phyloP scores from a whole-genome alignment of 805 yeast genomes.

The Starmerella sp. region DNA sequence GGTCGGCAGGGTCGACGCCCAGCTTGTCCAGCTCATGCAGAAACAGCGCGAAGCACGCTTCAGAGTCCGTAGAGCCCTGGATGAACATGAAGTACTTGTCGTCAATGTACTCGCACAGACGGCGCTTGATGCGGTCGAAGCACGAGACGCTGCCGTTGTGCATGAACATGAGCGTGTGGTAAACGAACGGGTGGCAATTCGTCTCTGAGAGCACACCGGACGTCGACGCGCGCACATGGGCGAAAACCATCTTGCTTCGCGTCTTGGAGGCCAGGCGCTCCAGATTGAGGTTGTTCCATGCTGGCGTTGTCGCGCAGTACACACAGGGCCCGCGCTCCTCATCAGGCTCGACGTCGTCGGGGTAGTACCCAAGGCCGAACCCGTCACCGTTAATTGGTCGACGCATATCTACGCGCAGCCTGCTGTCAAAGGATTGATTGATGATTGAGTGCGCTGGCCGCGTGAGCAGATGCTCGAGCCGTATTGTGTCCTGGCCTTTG shows the following conservation, averaged over 20 bases:
- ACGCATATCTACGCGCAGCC: conserved; percentile 74
- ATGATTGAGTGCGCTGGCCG: conserved; percentile 95
- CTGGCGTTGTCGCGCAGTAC: conserved; percentile 89
- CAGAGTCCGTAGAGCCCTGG: conserved; percentile 94
- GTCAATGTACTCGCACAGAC: conserved; percentile 54
- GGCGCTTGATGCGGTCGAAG: conserved; percentile 62
- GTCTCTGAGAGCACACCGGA: conserved; percentile 91
- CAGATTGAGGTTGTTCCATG: conserved; percentile 86
- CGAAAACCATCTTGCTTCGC: conserved; percentile 71
- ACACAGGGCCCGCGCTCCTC: conserved; percentile 72
- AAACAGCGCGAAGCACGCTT: conserved; percentile 84
- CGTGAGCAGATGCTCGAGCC: conserved; percentile 75
- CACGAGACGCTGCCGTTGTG: conserved; percentile 78
- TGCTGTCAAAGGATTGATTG: conserved; percentile 85
- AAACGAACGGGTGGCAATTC: conserved; percentile 92
- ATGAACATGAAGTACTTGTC: conserved; percentile 70
- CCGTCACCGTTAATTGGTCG: conserved; percentile 98
- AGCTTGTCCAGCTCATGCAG: conserved; percentile 61
- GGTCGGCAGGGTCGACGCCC: conserved; percentile 61
- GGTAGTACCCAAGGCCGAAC: conserved; percentile 91
- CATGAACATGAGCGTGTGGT: conserved; percentile 85
- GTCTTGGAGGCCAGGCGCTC: conserved; percentile 83
- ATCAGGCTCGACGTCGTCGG: conserved; percentile 39
- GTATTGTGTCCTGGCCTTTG: conserved; percentile 81
- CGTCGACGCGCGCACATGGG: conserved; percentile 92